These are phyloP conservation scores for Lactarius psammicola DNA, from an alignment of 768 basidiomycete genomes.

Conservation along the genomic window DNA sequence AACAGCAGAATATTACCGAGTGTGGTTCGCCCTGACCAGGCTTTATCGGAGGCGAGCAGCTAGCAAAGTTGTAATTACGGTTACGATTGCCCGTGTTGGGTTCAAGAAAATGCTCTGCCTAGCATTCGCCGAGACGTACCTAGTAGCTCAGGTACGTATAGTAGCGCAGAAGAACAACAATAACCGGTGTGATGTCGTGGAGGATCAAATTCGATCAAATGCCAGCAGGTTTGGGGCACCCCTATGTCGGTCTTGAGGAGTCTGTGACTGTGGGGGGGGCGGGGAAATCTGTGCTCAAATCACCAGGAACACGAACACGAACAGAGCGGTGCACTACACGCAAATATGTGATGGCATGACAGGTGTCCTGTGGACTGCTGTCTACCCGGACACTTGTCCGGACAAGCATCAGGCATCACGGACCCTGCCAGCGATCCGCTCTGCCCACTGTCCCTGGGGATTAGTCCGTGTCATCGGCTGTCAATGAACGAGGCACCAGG, in stretches of 20 bases:
- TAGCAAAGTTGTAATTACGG: background rate
- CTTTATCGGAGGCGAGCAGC: background rate
- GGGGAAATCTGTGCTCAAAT: background rate
- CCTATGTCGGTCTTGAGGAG: background rate
- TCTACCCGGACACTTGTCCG: background rate
- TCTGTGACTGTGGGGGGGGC: background rate
- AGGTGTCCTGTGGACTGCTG: no score
- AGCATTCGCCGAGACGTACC: background rate
- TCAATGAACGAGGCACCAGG: background rate
- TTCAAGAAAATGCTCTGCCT: background rate
- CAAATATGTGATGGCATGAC: background rate
- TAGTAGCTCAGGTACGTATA: background rate
- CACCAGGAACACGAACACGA: background rate
- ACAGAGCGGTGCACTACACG: background rate
- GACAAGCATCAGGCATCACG: background rate
- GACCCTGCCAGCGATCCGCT: background rate
- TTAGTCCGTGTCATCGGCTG: background rate
- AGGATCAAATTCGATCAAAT: background rate
- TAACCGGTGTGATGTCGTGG: background rate
- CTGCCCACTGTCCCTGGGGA: background rate
- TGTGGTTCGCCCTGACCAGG: background rate
- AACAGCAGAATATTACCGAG: background rate
- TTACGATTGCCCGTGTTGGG: background rate
- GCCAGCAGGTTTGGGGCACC: background rate
- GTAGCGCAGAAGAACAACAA: background rate